Evolutionary conservation across 805 yeast genomes (phyloP).

Genomic region (Candida chilensis): DNA sequence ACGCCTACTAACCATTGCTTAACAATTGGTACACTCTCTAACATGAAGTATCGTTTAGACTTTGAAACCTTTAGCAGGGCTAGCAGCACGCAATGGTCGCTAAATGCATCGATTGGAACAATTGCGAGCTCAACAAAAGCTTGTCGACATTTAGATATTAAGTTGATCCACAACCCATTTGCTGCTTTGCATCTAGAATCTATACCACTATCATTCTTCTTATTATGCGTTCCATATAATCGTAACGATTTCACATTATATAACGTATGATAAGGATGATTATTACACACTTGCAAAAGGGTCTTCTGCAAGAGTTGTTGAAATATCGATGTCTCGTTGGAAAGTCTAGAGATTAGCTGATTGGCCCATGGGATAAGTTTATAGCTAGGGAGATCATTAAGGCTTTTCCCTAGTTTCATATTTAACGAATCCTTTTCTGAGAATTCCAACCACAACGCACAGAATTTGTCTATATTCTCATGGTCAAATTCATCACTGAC

Average conservation of each 20-base stretch:
- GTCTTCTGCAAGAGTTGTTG: slow-evolving; percentile 44
- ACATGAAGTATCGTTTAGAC: slow-evolving; percentile 16
- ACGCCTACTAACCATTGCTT: slow-evolving; percentile 50
- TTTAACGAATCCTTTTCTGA: slow-evolving; percentile 36
- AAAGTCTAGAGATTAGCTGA: slow-evolving; percentile 68
- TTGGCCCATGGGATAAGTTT: slow-evolving; percentile 75
- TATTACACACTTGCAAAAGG: slow-evolving; percentile 33
- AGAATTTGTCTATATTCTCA: slow-evolving; percentile 63
- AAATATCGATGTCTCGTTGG: slow-evolving; percentile 38
- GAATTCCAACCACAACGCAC: slow-evolving; percentile 76
- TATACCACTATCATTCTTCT: too few relatives aligned
- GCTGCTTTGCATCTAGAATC: slow-evolving; percentile 45
- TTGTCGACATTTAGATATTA: too few relatives aligned
- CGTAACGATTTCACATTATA: slow-evolving; percentile 53
- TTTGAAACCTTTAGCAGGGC: slow-evolving; percentile 36
- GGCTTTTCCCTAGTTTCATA: slow-evolving; percentile 20
- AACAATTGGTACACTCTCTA: slow-evolving; percentile 29
- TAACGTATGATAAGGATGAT: slow-evolving; percentile 68
- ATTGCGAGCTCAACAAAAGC: too few relatives aligned
- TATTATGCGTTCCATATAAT: slow-evolving; percentile 28
- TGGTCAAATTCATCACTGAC: slow-evolving; percentile 33
- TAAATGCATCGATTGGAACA: slow-evolving; percentile 41
- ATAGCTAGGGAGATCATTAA: slow-evolving; percentile 40
- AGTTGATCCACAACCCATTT: slow-evolving; percentile 29
- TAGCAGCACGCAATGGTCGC: slow-evolving; percentile 39